Evolutionary conservation across 139 green algal genomes (phyloP).

Genomic region (Micromonas pusilla): DNA sequence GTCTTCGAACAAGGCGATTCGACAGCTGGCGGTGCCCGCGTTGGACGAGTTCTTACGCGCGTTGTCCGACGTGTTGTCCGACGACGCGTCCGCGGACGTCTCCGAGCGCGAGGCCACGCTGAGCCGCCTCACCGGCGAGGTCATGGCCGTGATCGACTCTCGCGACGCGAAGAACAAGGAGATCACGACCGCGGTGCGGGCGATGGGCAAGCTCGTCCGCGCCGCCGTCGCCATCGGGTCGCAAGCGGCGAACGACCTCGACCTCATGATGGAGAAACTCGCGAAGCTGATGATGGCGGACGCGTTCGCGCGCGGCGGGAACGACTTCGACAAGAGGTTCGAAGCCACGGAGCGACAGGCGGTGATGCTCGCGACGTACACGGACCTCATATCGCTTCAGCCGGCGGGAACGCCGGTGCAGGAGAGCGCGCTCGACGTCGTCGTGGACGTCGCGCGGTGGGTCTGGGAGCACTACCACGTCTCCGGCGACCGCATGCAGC

Average conservation of each 20-base stretch:
- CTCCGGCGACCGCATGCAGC: not conserved
- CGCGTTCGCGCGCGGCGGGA: not conserved
- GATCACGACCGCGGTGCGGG: not conserved
- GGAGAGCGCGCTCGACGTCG: not conserved
- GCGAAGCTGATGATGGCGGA: not conserved
- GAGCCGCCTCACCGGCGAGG: not conserved
- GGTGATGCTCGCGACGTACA: not conserved
- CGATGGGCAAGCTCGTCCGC: not conserved
- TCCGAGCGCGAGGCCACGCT: not conserved
- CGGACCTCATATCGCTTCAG: not conserved
- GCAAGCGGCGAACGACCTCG: not conserved
- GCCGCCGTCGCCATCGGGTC: not conserved
- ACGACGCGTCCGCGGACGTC: not conserved
- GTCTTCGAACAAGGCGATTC: not conserved
- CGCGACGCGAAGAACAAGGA: not conserved
- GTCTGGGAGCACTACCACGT: not conserved
- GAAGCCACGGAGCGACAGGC: constrained; percentile 14
- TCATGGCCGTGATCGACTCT: not conserved
- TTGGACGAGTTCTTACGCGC: constrained; percentile 9
- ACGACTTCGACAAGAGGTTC: constrained; percentile 6
- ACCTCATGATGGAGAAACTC: not conserved
- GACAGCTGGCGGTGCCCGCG: not conserved
- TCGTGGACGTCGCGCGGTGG: not conserved
- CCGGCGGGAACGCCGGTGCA: not conserved
- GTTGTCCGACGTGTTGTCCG: not conserved